These are phyloP conservation scores for Cyanidioschyzon merolae DNA, from an alignment of 23 red algal species.

Conservation along the genomic window DNA sequence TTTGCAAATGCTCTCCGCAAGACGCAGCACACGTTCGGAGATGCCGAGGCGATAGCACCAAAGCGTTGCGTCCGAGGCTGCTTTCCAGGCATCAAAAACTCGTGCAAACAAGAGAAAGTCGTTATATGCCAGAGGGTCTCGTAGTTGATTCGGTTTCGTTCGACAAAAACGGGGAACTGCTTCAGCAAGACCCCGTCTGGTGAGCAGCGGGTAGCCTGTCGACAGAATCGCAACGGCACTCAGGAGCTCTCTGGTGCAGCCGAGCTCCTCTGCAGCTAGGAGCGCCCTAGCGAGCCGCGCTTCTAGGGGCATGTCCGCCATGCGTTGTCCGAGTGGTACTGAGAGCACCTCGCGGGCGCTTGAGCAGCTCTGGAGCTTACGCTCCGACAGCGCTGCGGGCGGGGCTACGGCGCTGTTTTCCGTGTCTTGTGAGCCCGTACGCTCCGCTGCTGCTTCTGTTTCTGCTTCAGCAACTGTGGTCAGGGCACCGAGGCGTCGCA, in stretches of 20 bases:
- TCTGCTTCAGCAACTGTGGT: conserved; percentile 32
- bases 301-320: conserved; percentile 89
- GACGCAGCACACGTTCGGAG: conserved; percentile 57
- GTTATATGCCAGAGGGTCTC: conserved; percentile 13
- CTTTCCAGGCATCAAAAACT: conserved; percentile 68
- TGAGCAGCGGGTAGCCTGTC: conserved; percentile 50
- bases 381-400: too few species aligned
- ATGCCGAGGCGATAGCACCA: conserved; percentile 90
- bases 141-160: conserved; percentile 13
- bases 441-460: too few species aligned
- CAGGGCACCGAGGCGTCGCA: conserved; percentile 72
- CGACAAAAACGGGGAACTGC: conserved; percentile 16
- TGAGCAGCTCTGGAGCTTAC: too few species aligned
- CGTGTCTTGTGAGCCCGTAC: too few species aligned
- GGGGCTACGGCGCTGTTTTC: neutral
- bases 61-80: conserved; percentile 42
- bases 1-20: conserved; percentile 63
- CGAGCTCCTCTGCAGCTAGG: conserved; percentile 59
- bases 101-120: conserved; percentile 63
- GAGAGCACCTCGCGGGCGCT: neutral
- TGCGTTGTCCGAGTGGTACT: conserved; percentile 35
- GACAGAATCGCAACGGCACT: conserved; percentile 75
- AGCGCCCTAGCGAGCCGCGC: conserved; percentile 69
- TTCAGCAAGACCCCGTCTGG: conserved; percentile 25
- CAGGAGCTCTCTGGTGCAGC: conserved; percentile 62